Conservation (phyloP, 2,329 filamentous ascomycete species). For the Colletotrichum liaoningense region DNA sequence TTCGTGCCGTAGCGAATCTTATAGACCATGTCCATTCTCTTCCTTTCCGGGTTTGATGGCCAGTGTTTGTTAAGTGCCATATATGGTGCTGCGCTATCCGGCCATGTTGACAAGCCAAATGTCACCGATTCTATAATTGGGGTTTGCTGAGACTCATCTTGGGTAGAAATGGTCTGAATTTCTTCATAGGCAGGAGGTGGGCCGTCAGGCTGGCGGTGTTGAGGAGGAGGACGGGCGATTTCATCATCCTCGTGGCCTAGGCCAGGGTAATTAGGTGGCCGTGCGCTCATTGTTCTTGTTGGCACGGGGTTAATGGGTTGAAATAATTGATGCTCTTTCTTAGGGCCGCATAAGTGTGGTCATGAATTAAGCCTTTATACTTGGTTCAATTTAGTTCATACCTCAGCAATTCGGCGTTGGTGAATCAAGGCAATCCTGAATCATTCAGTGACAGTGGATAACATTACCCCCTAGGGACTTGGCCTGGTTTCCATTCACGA, state of each 20-base stretch:
- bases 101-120: background rate
- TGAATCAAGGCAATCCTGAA: background rate
- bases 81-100: background rate
- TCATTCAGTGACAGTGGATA: background rate
- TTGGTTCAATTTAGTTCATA: background rate
- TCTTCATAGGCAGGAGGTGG: background rate
- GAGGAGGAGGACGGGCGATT: background rate
- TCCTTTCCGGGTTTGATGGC: background rate
- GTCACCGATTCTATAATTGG: background rate
- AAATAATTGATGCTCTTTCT: background rate
- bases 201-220: background rate
- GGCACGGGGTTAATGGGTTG: background rate
- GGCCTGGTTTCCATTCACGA: background rate
- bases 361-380: background rate
- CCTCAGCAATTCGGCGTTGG: background rate
- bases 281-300: background rate
- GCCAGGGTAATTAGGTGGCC: background rate
- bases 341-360: background rate
- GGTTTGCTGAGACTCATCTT: background rate
- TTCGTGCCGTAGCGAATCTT: background rate
- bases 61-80: background rate
- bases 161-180: no score
- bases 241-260: background rate
- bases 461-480: background rate
- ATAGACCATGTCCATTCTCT: background rate